Base-by-base conservation (phyloP, 1,284 basidiomycete species). In the Apiotrichum siamense region DNA sequence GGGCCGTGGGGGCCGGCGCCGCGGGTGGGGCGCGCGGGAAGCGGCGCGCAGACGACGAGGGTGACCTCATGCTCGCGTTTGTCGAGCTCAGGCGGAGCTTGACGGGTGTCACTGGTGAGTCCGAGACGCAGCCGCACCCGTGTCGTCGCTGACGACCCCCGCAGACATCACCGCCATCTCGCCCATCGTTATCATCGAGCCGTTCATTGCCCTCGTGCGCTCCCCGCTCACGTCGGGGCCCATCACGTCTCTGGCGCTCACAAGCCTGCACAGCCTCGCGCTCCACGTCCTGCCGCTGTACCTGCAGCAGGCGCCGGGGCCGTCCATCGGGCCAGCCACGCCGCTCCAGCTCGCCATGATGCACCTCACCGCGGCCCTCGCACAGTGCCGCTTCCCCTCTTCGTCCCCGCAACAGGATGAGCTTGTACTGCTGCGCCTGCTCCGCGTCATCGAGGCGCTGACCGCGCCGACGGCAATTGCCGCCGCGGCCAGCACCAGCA, bases 311-410 rank as follows among this genome's bases (percentile, higher is more conserved):
- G 58, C 63, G 2, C 58, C 57, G 12, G 52, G 63, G 2, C 62
- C 67, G 0, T 44, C 60, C 1, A 39, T 59, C 1, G 49, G 60
- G 41, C 56, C 64, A 2, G 64, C 66, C 10, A 66, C 66, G 9
- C 66, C 67, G 2, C 59, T 73, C 11, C 70, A 73, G 36, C 70
- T 78, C 29, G 85, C 87, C 5, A 79, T 98, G 44, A 80, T 83
- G 23, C 88, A 93, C 60, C 79, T 97, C 50, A 94, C 92, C 66
- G 85, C 82, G 52, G 86, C 93, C 0, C 82, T 94, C 11, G 90
- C 93, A 9, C 90, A 91, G 64, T 97, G 94, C 79, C 92, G 96
- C 72, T 99, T 98, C 69, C 96, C 98, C 72, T 89, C 91, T 7
- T 94, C 88, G 59, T 93, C 97, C 65, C 88, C 87, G 4, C 89